Conservation (phyloP, 495 filamentous ascomycete species). For the Penicillium lagena region DNA sequence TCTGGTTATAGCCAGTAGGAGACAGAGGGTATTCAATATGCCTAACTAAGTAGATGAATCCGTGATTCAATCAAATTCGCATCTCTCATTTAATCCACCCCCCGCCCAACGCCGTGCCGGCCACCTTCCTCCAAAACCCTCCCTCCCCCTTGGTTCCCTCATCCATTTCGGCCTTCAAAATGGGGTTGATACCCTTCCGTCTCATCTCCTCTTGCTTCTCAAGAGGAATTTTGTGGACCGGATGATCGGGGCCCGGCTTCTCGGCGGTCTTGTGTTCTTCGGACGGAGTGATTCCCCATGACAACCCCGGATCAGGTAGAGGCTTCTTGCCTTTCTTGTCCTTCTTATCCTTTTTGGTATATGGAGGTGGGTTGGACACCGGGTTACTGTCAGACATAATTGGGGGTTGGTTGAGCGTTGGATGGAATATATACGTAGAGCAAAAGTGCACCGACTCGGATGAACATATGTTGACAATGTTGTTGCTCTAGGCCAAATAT, state of each 20-base stretch:
- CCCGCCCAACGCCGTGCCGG: constrained; percentile 11
- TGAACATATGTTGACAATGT: too few relatives aligned
- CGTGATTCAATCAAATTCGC: background rate
- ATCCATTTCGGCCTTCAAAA: constrained; percentile 13
- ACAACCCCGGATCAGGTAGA: background rate
- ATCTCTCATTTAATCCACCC: constrained; percentile 14
- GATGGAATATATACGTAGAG: too few relatives aligned
- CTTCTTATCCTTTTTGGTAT: too few relatives aligned
- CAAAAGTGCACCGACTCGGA: too few relatives aligned
- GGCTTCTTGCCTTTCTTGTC: background rate
- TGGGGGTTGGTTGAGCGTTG: too few relatives aligned
- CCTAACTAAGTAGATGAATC: too few relatives aligned
- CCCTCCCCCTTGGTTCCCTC: constrained; percentile 10
- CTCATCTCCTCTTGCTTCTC: constrained; percentile 18
- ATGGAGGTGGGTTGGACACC: too few relatives aligned
- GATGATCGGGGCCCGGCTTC: constrained; percentile 6
- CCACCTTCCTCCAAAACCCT: constrained; percentile 12
- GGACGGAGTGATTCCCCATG: constrained; percentile 12
- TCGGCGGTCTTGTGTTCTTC: constrained; percentile 1
- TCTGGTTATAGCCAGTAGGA: too few relatives aligned
- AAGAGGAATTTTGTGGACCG: constrained; percentile 14
- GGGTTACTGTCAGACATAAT: too few relatives aligned
- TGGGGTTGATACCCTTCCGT: constrained; percentile 14
- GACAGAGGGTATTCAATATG: too few relatives aligned
- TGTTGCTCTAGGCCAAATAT: too few relatives aligned